These are phyloP conservation scores for Diaporthe citriasiana DNA, from an alignment of 2,329 filamentous ascomycete species.

Conservation along the genomic window DNA sequence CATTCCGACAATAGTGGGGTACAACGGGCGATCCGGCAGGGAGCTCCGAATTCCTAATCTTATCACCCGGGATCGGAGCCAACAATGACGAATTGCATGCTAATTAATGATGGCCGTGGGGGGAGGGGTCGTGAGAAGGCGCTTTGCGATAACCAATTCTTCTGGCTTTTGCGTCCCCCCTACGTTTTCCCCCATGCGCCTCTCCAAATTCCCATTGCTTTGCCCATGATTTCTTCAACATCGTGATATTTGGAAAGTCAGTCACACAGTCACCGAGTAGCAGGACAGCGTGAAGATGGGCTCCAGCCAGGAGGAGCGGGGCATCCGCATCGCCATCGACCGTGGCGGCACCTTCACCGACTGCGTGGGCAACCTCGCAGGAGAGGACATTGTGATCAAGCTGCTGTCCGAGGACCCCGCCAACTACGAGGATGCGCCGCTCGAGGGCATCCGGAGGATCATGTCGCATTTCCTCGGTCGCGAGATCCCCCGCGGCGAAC, in stretches of 20 bases:
- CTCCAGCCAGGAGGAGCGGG: slow-evolving; percentile 59
- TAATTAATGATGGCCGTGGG: not conserved
- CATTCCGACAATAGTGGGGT: not conserved
- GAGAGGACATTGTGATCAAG: slow-evolving; percentile 55
- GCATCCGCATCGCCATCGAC: slow-evolving; percentile 82
- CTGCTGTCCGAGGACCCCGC: slow-evolving; percentile 90
- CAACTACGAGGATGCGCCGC: slow-evolving; percentile 91
- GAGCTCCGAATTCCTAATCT: not conserved
- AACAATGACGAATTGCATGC: slow-evolving; percentile 10
- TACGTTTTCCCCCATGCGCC: not conserved
- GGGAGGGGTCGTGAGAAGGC: not conserved
- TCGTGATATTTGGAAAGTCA: not conserved
- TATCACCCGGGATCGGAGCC: slow-evolving; percentile 22
- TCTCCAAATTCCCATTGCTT: not conserved
- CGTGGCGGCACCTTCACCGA: slow-evolving; percentile 94
- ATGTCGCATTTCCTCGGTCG: slow-evolving; percentile 81
- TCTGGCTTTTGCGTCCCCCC: too few relatives aligned
- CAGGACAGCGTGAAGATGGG: slow-evolving; percentile 51
- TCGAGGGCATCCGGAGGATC: slow-evolving; percentile 91
- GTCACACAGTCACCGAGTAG: not conserved
- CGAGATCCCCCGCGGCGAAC: slow-evolving; percentile 83
- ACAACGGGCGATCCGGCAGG: slow-evolving; percentile 17
- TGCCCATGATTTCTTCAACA: not conserved
- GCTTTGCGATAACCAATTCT: not conserved
- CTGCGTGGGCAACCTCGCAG: slow-evolving; percentile 83